phyloP scores from a whole-genome alignment of 73 alveolate species.

The Stentor coeruleus region DNA sequence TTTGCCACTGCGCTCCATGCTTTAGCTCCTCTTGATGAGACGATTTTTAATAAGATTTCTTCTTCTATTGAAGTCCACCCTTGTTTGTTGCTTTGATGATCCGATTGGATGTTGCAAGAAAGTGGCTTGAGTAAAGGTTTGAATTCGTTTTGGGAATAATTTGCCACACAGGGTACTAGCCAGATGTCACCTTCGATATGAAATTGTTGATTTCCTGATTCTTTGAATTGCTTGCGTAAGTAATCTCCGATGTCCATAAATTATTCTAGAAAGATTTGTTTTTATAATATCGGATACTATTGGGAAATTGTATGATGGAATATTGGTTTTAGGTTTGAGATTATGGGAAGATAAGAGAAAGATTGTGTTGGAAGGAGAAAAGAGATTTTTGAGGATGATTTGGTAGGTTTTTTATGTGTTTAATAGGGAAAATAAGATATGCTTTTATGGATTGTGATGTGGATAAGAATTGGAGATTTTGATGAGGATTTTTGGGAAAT shows the following conservation, averaged over 20 bases:
- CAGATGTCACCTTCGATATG: conserved; percentile 24
- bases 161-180: conserved; percentile 25
- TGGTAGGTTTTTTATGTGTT: too few relatives aligned
- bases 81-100: not conserved
- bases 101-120: not conserved
- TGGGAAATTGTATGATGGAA: too few relatives aligned
- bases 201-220: not conserved
- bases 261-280: not conserved
- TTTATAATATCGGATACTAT: too few relatives aligned
- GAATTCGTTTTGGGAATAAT: conserved; percentile 15
- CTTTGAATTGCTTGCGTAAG: not conserved
- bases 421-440: too few relatives aligned
- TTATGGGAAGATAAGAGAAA: too few relatives aligned
- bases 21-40: conserved; percentile 32
- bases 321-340: too few relatives aligned
- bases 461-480: too few relatives aligned
- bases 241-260: not conserved
- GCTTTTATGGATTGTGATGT: too few relatives aligned
- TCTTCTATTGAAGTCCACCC: conserved; percentile 39
- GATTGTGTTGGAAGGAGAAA: too few relatives aligned
- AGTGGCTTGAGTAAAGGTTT: conserved; percentile 9
- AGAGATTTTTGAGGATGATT: too few relatives aligned
- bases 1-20: conserved; percentile 53
- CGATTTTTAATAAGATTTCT: conserved; percentile 27
- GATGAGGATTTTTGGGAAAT: too few relatives aligned